These are phyloP conservation scores for Aegilops longissima DNA, from an alignment of 176 grass and related monocot species.

Conservation along the genomic window DNA sequence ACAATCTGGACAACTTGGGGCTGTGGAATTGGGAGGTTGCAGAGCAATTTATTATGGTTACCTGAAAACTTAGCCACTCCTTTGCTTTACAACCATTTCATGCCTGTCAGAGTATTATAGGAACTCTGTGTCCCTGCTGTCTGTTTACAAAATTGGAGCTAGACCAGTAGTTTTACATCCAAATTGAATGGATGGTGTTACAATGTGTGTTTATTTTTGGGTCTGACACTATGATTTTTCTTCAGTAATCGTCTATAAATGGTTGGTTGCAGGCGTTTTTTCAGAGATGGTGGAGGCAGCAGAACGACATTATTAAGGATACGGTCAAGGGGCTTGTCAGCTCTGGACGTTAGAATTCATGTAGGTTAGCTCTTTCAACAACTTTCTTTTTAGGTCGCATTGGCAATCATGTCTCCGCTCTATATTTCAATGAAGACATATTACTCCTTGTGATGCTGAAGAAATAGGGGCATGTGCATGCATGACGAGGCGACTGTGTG, in stretches of 20 bases:
- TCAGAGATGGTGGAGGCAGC: conserved; percentile 88
- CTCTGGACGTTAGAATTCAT: conserved; percentile 78
- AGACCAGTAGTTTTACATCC: neutral
- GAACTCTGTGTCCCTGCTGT: neutral
- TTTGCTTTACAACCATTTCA: too few relatives aligned
- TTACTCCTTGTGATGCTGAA: conserved; percentile 35
- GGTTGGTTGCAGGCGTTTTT: conserved; percentile 34
- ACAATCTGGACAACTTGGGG: too few relatives aligned
- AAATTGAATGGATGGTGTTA: neutral
- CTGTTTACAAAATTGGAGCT: neutral
- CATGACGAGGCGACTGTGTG: conserved; percentile 69
- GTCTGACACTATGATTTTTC: too few relatives aligned
- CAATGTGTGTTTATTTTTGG: too few relatives aligned
- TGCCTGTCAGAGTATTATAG: too few relatives aligned
- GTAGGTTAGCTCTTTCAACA: conserved; percentile 23
- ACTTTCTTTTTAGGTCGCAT: neutral
- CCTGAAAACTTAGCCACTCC: too few relatives aligned
- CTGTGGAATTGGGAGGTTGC: too few relatives aligned
- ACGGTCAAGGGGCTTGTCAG: conserved; percentile 67
- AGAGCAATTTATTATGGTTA: too few relatives aligned
- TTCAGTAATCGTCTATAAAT: too few relatives aligned
- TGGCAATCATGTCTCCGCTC: neutral
- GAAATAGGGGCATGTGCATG: conserved; percentile 95
- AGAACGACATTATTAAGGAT: conserved; percentile 69
- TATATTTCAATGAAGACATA: neutral